Evolutionary conservation across 495 filamentous ascomycete genomes (phyloP), one percentile per base, ranked within the genome.

Genomic region (Talaromyces ruber): DNA sequence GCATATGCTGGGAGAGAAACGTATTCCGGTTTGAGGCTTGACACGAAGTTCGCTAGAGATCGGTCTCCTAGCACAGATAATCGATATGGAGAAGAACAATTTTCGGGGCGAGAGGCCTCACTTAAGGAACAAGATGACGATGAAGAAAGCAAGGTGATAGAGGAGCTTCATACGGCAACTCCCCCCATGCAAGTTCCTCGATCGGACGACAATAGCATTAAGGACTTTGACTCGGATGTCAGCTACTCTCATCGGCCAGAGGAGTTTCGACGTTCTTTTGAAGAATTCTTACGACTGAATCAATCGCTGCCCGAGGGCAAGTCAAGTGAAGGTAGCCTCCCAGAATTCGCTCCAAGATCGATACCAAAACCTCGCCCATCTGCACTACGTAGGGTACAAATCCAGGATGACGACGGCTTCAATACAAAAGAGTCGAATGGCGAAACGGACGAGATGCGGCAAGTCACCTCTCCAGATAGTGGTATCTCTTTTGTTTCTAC

Each of bases 111-210:
- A 21, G 43, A 60, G 5, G 7, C 6, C 24, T 28, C 59, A 18
- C 4, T 6, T 14, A 34, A n/a, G 18, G 32, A 26, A 60, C 25
- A 9, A n/a, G 32, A 52, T 6, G 71, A 80, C 74, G 70, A 76
- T 67, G 75, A 77, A 66, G 68, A 65, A 70, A 80, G 74, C 76
- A 6, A 9, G n/a, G 71, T 71, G 57, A 68, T 77, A 66, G 76
- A 64, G 67, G 73, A 75, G 64, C 68, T 79, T 53, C 76, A 79
- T 68, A 79, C 76, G 64, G 72, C 66, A 62, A 80, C 77, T 45
- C 74, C 75, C 63, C 77, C 77, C 37, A 80, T 80, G 34, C 76
- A 73, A 28, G 77, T 80, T 43, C 77, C 77, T 56, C 77, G 77
- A 57, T 64, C 67, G 61, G 71, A 74, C 64, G 72, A 76, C 21